phyloP scores from a whole-genome alignment of 176 grass and related monocot species.

The Coix lacrymajobi region DNA sequence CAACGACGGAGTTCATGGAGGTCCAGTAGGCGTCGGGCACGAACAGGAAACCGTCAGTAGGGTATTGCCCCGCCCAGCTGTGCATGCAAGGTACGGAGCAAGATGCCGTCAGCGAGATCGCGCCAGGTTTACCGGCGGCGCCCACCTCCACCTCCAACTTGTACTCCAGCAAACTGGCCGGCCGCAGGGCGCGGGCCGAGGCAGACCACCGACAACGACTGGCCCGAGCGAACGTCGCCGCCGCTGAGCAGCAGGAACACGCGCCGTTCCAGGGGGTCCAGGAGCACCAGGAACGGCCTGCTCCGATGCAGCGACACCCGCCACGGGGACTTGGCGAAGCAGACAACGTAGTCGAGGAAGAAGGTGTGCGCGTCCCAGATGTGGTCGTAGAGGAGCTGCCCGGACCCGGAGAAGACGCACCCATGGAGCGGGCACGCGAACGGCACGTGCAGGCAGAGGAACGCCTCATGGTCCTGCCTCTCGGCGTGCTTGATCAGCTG shows the following conservation, averaged over 20 bases:
- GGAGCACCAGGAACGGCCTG: not conserved
- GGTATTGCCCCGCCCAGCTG: not conserved
- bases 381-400: not conserved
- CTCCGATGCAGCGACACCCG: not conserved
- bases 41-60: not conserved
- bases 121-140: not conserved
- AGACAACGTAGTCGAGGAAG: not conserved
- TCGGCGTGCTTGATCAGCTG: not conserved
- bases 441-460: not conserved
- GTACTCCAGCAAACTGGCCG: not conserved
- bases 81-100: not conserved
- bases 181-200: not conserved
- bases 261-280: not conserved
- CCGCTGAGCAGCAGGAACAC: not conserved
- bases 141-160: not conserved
- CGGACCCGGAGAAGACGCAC: not conserved
- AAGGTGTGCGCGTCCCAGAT: not conserved
- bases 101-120: not conserved
- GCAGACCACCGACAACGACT: not conserved
- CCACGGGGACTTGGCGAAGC: not conserved
- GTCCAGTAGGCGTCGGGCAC: not conserved
- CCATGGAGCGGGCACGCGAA: not conserved
- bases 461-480: not conserved
- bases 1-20: not conserved
- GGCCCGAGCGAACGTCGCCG: not conserved